phyloP scores from a whole-genome alignment of 441 rosid genomes.

The Gossypium gossypioides region DNA sequence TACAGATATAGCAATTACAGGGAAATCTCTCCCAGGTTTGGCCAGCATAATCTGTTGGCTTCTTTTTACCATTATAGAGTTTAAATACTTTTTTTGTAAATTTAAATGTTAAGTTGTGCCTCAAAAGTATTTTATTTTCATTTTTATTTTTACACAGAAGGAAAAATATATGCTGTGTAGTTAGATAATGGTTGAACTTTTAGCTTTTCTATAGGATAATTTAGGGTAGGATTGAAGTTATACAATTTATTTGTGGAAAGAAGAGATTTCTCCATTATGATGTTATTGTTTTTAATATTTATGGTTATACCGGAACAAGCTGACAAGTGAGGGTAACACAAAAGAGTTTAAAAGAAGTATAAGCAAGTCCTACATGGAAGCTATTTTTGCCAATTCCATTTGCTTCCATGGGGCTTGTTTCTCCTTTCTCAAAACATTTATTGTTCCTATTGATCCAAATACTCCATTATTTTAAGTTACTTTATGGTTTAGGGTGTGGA shows the following conservation, averaged over 20 bases:
- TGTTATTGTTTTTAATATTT: not conserved
- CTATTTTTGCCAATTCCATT: too few species aligned
- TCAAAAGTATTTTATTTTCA: constrained; percentile 18
- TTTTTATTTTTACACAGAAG: constrained; percentile 24
- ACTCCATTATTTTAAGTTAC: too few species aligned
- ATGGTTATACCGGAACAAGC: too few species aligned
- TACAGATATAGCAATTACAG: constrained; percentile 11
- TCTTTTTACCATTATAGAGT: constrained; percentile 11
- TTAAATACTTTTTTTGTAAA: constrained; percentile 9
- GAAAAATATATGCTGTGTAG: not conserved
- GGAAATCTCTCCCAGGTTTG: constrained; percentile 40
- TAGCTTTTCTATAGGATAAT: constrained; percentile 12
- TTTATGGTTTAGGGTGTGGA: too few species aligned
- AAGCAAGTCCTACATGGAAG: too few species aligned
- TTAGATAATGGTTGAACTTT: constrained; percentile 18
- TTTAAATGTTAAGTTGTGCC: constrained; percentile 18
- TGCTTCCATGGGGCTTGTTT: too few species aligned
- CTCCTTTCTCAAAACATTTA: too few species aligned
- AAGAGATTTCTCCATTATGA: constrained; percentile 3
- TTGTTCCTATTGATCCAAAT: too few species aligned
- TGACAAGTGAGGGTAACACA: too few species aligned
- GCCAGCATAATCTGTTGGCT: constrained; percentile 20
- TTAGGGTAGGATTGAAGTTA: constrained; percentile 15
- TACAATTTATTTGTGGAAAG: constrained; percentile 23
- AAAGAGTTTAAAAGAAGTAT: too few species aligned